These are phyloP conservation scores for Parafenestella ontariensis DNA, from an alignment of 2,329 filamentous ascomycete genomes.

Conservation along the genomic window DNA sequence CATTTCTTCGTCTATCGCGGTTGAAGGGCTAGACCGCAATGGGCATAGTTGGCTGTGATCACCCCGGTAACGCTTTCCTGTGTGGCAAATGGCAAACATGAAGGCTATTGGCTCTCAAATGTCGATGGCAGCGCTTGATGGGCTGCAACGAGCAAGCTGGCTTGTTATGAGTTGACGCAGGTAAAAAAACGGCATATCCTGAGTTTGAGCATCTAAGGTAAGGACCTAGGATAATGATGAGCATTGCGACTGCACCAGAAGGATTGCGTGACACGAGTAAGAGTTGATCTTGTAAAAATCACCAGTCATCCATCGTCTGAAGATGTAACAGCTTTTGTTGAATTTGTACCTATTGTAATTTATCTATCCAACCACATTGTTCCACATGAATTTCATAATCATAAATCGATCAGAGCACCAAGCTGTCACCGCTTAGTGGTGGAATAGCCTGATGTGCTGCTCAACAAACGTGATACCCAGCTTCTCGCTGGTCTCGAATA, in stretches of 20 bases:
- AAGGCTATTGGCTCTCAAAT: conserved; percentile 7
- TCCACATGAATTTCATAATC: conserved; percentile 7
- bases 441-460: conserved; percentile 92
- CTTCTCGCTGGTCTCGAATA: conserved; percentile 90
- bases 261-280: no score
- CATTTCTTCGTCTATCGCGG: conserved; percentile 17
- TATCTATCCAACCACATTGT: neutral
- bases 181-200: no score
- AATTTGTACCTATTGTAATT: neutral
- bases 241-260: neutral
- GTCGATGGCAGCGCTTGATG: neutral
- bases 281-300: no score
- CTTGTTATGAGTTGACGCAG: no score
- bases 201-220: neutral
- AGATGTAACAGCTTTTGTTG: neutral
- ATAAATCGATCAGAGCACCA: neutral
- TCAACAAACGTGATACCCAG: conserved; percentile 93
- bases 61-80: conserved; percentile 22
- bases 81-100: conserved; percentile 23
- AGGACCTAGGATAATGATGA: neutral
- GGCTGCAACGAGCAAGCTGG: neutral
- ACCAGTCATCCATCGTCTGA: neutral
- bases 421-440: conserved; percentile 68
- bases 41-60: conserved; percentile 9
- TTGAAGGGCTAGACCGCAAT: conserved; percentile 5